Base-by-base conservation (phyloP, 2,329 filamentous ascomycete species). In the Plenodomus biglobosus region DNA sequence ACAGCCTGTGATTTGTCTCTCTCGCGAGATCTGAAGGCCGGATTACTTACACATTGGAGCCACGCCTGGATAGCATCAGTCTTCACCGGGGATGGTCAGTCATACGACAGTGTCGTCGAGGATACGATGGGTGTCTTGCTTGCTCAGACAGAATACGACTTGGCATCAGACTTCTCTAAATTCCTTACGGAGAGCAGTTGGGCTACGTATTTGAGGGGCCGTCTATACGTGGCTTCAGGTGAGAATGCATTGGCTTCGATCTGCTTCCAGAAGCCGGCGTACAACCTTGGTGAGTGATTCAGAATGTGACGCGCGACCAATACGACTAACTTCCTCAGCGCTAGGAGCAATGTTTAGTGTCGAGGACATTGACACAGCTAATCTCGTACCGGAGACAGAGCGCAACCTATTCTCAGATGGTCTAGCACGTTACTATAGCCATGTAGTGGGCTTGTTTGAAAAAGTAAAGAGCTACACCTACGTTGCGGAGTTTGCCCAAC, bases 381-480 rank as follows among this genome's bases (percentile, higher is more conserved):
- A 43, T 37, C 80, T 96, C 13, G 79, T 97, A 18, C 85, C 88
- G 44, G 84, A 90, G 19, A 84, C 86, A 2, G 90, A 96, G 57
- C 86, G 85, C 11, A 76, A 78, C 44, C 76, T 69, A 43, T 85
- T 87, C 64, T 80, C 91, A 65, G 83, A 83, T 46, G 94, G 92
- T 1, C 79, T 92, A 35, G 82, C 90, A 4, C 85, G 83, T 54
- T 99, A 96, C 73, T 95, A 95, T 70, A 84, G 86, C 36, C 94
- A 99, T 69, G 82, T 97, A 42, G 82, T 92, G 11, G 80, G 84
- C 17, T 79, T 99, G 1, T 97, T 88, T 65, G 92, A 96, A 68
- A 83, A 82, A 59, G 81, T 84, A 37, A 87, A 86, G 58, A 85
- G 86, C 0, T 89, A 88, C 69, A 87, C 88, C 1, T 88, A 87